These are phyloP conservation scores for Pichia exigua DNA, from an alignment of 805 yeast species.

Conservation along the genomic window DNA sequence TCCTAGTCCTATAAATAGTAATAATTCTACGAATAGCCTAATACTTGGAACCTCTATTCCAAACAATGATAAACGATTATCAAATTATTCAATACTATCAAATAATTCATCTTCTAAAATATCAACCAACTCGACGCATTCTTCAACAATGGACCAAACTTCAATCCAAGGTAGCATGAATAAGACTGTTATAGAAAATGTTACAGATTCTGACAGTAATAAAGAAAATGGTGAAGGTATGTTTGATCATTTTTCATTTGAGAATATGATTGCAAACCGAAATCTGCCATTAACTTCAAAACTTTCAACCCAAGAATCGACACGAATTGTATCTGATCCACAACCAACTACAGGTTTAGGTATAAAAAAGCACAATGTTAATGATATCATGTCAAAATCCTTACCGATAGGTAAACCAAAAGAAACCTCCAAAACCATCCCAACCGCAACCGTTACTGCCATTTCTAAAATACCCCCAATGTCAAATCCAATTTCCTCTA, in stretches of 20 bases:
- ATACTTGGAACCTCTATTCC: neutral
- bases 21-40: neutral
- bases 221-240: constrained; percentile 7
- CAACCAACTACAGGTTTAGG: neutral
- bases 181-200: neutral
- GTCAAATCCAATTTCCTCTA: neutral
- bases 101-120: neutral
- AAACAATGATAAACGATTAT: neutral
- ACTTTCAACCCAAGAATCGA: neutral
- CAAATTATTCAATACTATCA: neutral
- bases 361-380: neutral
- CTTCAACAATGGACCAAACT: neutral
- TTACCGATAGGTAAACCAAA: constrained; percentile 5
- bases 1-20: constrained; percentile 1
- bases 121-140: neutral
- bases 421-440: neutral
- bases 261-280: constrained; percentile 5
- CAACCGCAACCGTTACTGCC: neutral
- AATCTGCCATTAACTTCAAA: neutral
- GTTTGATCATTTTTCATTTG: constrained; percentile 13
- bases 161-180: neutral
- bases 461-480: constrained; percentile 4
- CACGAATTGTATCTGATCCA: constrained; percentile 6
- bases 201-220: neutral
- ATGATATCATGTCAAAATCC: constrained; percentile 1